Percentiles rank a stretch among this genome's conserved stretches.
Evolutionary conservation across 2,329 filamentous ascomycete species (phyloP).

Genomic region (Fusarium guadeloupense): DNA sequence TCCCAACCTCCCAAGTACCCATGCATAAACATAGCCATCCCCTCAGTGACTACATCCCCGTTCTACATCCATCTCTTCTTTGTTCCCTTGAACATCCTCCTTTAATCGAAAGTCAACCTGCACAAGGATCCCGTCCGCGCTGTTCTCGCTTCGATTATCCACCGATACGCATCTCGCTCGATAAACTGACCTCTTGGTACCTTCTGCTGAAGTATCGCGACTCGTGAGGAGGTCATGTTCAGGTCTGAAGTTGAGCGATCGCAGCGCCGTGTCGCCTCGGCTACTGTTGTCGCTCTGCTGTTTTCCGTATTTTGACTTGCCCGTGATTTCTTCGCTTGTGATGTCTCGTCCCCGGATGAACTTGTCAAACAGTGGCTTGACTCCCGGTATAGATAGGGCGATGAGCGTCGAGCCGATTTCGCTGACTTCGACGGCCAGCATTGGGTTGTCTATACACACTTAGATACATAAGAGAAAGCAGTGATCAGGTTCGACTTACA

Average conservation of each 20-base stretch:
- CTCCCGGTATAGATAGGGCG: conserved; percentile 59
- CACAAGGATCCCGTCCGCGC: conserved; percentile 48
- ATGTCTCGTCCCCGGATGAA: conserved; percentile 43
- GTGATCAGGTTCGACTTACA: conserved; percentile 37
- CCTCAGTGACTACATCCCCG: neutral
- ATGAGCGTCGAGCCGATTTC: conserved; percentile 61
- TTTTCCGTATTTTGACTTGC: conserved; percentile 38
- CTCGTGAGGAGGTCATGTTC: conserved; percentile 44
- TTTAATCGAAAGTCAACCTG: conserved; percentile 51
- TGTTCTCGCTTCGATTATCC: conserved; percentile 38
- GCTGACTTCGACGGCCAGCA: conserved; percentile 59
- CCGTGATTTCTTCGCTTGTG: conserved; percentile 26
- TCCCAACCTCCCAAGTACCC: neutral
- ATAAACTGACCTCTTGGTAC: conserved; percentile 28
- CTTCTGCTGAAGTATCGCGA: conserved; percentile 39
- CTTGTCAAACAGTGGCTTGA: conserved; percentile 58
- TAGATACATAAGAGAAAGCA: neutral
- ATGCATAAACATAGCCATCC: neutral
- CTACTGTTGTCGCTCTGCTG: conserved; percentile 12
- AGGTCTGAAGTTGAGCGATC: conserved; percentile 44
- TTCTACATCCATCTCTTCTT: conserved; percentile 5
- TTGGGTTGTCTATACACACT: conserved; percentile 51
- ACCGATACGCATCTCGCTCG: conserved; percentile 29
- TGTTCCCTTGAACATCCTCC: conserved; percentile 32
- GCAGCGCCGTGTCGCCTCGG: conserved; percentile 43